Base-by-base conservation (phyloP, 495 filamentous ascomycete species). In the Tuber brumale region DNA sequence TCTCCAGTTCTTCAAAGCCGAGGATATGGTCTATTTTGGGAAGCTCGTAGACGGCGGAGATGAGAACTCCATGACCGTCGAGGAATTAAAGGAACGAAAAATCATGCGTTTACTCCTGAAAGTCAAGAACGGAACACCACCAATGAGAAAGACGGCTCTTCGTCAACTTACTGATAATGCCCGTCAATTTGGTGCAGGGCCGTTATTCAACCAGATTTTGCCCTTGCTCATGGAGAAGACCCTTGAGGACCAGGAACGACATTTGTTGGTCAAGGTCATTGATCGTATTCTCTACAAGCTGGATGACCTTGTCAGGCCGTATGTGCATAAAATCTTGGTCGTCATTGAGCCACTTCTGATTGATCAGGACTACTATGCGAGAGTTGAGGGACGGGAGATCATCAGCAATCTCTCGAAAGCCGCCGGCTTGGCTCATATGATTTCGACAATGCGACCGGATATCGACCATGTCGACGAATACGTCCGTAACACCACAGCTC, bases 21-120 rank as follows among this genome's bases (percentile, higher is more conserved):
- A 97, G 85, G 96, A 99, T 86, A 98, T 97, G 96, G 90, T 92
- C 43, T 99, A 99, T 85, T 99, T 99, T 81, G 95, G 95, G 73
- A 99, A 98, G 87, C 88, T 99, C 35, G 94, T 96, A 69, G 96
- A 98, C 83, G 93, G 92, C 23, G 90, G 90, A n/a, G 93, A 99
- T 82, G 96, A 99, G 83, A 94, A 93, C 79, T 87, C 90, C 48
- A 90, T 99, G 86, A 92, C 89, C 61, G 93, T 98, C 19, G 96
- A 99, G 41, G 95, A 98, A 82, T 86, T 99, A 76, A 98, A 97
- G 84, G 94, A 99, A 85, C 88, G 96, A 69, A 99, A 99, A 85
- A 99, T 99, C 83, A 97, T 98, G 95, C 87, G 96, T 72, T 87
- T 99, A 70, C 87, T 99, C 57, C 86, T 99, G 73, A 99, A 98